A percentile compares a stretch with the other conserved stretches of the same genome.
Evolutionary conservation across 1,284 basidiomycete genomes (phyloP).

Genomic region (Vanrija sp.): DNA sequence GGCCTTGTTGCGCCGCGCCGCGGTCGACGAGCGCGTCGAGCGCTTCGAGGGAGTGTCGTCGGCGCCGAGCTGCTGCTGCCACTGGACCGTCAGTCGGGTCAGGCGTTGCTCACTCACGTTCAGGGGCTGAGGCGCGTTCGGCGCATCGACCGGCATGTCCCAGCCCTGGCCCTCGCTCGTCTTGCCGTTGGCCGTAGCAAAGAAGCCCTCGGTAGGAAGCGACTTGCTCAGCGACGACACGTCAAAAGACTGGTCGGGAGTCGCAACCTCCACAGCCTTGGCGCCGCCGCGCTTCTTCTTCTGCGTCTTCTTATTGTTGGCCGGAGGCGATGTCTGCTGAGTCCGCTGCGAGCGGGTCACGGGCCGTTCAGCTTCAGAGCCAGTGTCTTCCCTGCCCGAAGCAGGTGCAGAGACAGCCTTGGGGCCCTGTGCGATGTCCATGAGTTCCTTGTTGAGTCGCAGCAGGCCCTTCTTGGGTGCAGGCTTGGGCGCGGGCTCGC

Average conservation of each 20-base stretch:
- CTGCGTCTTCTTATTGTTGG: neutral
- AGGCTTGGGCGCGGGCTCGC: neutral
- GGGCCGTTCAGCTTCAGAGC: no score
- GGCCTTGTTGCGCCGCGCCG: conserved; percentile 14
- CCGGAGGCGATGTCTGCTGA: neutral
- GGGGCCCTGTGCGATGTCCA: conserved; percentile 1
- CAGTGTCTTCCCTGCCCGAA: no score
- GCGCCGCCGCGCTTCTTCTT: conserved; percentile 6
- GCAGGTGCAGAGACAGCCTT: neutral
- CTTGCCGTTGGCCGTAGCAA: conserved; percentile 1
- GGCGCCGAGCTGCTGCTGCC: conserved; percentile 39
- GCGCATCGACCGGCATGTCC: conserved; percentile 37
- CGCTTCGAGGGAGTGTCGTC: conserved; percentile 11
- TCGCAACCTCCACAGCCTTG: neutral
- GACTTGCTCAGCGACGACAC: conserved; percentile 8
- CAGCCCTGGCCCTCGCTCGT: conserved; percentile 14
- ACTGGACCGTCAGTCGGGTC: conserved; percentile 18
- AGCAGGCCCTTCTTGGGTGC: conserved; percentile 8
- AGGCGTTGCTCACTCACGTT: neutral
- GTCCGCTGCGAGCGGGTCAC: no score
- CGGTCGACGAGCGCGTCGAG: conserved; percentile 7
- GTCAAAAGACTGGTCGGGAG: neutral
- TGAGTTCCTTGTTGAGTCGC: conserved; percentile 8
- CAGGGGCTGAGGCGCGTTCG: conserved; percentile 19
- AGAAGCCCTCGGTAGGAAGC: conserved; percentile 13